These are phyloP conservation scores for Flaveria robusta DNA, from an alignment of 129 eudicot genomes.

Conservation along the genomic window DNA sequence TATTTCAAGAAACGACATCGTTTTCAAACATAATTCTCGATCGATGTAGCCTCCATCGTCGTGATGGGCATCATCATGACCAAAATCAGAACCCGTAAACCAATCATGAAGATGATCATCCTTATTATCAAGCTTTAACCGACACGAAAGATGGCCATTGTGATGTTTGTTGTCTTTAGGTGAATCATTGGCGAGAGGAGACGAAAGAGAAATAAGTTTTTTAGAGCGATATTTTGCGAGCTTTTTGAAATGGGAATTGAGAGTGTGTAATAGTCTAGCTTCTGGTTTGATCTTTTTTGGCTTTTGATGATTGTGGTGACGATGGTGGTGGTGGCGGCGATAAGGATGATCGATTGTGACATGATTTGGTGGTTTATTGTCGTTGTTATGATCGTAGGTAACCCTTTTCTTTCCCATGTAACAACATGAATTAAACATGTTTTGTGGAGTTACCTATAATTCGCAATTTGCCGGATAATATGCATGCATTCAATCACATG, in stretches of 20 bases:
- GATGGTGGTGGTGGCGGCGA: conserved; percentile 15
- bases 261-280: conserved; percentile 37
- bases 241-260: conserved; percentile 45
- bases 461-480: conserved; percentile 29
- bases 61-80: conserved; percentile 13
- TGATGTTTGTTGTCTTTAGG: not conserved
- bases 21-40: conserved; percentile 17
- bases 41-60: not conserved
- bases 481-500: conserved; percentile 31
- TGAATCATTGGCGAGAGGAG: conserved; percentile 1
- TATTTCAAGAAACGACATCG: not conserved
- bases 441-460: conserved; percentile 27
- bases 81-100: conserved; percentile 19
- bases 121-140: no score
- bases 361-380: conserved; percentile 19
- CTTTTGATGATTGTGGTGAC: conserved; percentile 24
- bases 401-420: conserved; percentile 47
- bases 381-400: conserved; percentile 27
- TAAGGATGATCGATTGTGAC: conserved; percentile 15
- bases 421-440: conserved; percentile 20
- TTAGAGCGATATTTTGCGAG: conserved; percentile 37
- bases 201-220: not conserved
- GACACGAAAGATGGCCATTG: not conserved
- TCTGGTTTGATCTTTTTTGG: conserved; percentile 37
- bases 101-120: not conserved